Base-by-base conservation (phyloP, 1,139 yeast genomes). In the Magnusiomyces tetraspermus region DNA sequence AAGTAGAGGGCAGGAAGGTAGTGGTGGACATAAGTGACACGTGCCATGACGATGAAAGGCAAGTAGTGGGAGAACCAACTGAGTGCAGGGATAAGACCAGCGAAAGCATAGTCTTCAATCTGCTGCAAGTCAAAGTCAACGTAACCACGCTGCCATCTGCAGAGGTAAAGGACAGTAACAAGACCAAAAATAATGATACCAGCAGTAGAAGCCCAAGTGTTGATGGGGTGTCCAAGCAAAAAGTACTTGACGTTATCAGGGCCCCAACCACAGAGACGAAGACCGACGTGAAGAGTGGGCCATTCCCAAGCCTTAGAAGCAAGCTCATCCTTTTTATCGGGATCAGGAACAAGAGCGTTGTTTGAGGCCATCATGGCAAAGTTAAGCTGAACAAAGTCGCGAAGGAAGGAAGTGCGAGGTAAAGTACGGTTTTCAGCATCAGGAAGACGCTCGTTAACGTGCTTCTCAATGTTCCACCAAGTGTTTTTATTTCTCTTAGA, bases 281-380 rank as follows among this genome's bases (percentile, higher is more conserved):
- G 82, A 67, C 98, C 98, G 53, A 82, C 85, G 69, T 87, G 77
- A 63, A 90, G 78, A 37, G 92, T 79, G 54, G 99, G 99, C 99
- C 99, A 94, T 77, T 94, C 92, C 98, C 98, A 94, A 62, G 92
- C 92, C 50, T 80, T 68, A 19, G 97, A 88, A 1, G 97, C 95
- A 62, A 94, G 78, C 61, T 84, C 90, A 67, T 94, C 99, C 62
- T 79, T 82, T 71, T 92, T 90, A 61, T 94, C 98, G 19, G 77
- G 70, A 65, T 92, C 98, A 37, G 98, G 97, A 54, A 92, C 82
- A 65, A 92, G 78, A 2, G 96, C 97, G 64, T 94, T 94, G 74
- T 94, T 94, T 46, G 97, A 87, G 26, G 97, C 96, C 97, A 90
- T 89, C 97, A 92, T 94, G 23, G 97, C 98, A 66, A 89, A 80